phyloP scores from a whole-genome alignment of 306 rosid species.

The Comarum palustre region DNA sequence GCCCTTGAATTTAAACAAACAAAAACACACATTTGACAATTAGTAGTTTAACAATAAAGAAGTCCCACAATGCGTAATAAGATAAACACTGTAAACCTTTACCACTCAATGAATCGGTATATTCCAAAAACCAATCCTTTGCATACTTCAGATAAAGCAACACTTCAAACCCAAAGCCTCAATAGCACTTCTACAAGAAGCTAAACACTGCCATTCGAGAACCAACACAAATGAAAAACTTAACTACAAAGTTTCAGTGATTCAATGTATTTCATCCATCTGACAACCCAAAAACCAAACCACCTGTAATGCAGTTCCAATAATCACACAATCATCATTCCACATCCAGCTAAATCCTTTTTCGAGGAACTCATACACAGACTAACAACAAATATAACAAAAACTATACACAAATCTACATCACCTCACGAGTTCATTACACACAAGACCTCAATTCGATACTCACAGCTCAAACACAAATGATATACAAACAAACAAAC shows the following conservation, averaged over 20 bases:
- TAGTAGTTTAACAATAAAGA: not conserved
- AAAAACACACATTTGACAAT: not conserved
- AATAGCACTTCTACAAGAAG: not conserved
- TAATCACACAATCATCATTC: not conserved
- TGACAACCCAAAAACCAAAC: not conserved
- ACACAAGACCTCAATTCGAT: not conserved
- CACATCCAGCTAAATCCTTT: not conserved
- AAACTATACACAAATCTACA: not conserved
- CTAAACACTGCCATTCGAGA: not conserved
- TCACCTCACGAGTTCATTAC: not conserved
- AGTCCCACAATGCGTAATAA: not conserved
- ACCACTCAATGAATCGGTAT: not conserved
- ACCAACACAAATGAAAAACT: not conserved
- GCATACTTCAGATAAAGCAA: not conserved
- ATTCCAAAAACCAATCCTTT: not conserved
- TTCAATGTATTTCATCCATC: not conserved
- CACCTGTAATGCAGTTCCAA: not conserved
- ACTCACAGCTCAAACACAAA: constrained; percentile 4
- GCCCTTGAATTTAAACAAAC: not conserved
- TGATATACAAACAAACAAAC: not conserved
- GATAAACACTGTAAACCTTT: not conserved
- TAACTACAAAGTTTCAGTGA: not conserved
- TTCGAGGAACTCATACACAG: not conserved
- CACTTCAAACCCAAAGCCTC: constrained; percentile 1
- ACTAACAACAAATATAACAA: not conserved